These are phyloP conservation scores for Vitis amurensis DNA, from an alignment of 164 flowering plant genomes.

Conservation along the genomic window DNA sequence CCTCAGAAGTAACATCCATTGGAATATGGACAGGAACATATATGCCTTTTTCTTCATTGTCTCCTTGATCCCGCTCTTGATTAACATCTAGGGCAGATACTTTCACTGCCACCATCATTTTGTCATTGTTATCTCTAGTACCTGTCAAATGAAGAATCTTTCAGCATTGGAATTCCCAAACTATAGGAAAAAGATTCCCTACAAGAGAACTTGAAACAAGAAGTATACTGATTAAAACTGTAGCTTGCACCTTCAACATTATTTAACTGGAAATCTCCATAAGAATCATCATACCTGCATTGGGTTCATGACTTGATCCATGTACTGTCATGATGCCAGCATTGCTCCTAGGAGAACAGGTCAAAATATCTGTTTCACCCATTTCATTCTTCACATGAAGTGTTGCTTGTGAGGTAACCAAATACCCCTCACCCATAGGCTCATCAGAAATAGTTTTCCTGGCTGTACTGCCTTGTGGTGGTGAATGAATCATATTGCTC, in stretches of 20 bases:
- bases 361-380: constrained; percentile 14
- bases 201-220: background rate
- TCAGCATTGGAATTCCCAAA: constrained; percentile 5
- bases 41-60: constrained; percentile 7
- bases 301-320: constrained; percentile 15
- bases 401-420: constrained; percentile 5
- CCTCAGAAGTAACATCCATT: constrained; percentile 1
- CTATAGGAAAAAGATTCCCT: background rate
- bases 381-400: constrained; percentile 15
- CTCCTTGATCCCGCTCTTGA: constrained; percentile 7
- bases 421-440: constrained; percentile 18
- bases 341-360: constrained; percentile 17
- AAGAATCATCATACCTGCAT: constrained; percentile 27
- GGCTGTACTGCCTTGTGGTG: constrained; percentile 19
- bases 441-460: constrained; percentile 17
- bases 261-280: background rate
- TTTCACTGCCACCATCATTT: constrained; percentile 8
- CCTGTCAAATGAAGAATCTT: constrained; percentile 25
- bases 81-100: constrained; percentile 8
- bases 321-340: constrained; percentile 11
- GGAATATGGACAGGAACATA: constrained; percentile 1
- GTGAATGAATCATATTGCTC: constrained; percentile 30
- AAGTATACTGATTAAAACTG: background rate
- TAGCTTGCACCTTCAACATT: background rate
- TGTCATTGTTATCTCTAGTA: constrained; percentile 16